A percentile compares a stretch with the other conserved stretches of the same genome.
phyloP scores from a whole-genome alignment of 306 rosid species.

The Glycyrrhiza uralensis region DNA sequence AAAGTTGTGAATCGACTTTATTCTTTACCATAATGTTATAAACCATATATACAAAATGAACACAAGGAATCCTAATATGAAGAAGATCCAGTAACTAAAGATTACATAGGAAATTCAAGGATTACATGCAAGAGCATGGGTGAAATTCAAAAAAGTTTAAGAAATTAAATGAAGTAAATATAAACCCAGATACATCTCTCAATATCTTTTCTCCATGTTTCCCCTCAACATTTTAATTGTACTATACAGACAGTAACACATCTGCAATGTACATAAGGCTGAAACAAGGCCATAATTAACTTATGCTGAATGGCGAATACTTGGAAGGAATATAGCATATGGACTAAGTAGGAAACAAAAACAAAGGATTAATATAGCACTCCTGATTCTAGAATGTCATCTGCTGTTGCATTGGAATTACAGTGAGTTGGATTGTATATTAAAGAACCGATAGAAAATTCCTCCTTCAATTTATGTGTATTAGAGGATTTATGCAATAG shows the following conservation, averaged over 20 bases:
- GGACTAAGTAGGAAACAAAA: background rate
- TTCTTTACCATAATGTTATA: background rate
- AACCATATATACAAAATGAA: background rate
- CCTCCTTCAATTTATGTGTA: background rate
- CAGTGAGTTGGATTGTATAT: constrained; percentile 12
- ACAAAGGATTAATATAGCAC: background rate
- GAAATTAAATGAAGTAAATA: background rate
- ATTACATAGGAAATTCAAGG: background rate
- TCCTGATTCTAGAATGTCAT: background rate
- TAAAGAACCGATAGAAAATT: background rate
- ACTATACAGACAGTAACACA: background rate
- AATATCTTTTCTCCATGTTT: background rate
- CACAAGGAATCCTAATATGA: background rate
- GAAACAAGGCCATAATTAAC: constrained; percentile 1
- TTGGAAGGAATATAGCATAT: background rate
- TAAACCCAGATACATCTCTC: background rate
- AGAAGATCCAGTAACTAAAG: background rate
- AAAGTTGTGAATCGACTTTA: background rate
- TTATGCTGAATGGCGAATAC: background rate
- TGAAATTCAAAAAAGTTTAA: background rate
- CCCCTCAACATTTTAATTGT: background rate
- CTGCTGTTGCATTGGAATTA: constrained; percentile 3
- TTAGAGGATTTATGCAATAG: background rate
- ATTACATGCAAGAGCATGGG: background rate
- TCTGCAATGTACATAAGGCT: background rate